These are phyloP conservation scores for Sindora glabra DNA, from an alignment of 306 rosid genomes.

Conservation along the genomic window DNA sequence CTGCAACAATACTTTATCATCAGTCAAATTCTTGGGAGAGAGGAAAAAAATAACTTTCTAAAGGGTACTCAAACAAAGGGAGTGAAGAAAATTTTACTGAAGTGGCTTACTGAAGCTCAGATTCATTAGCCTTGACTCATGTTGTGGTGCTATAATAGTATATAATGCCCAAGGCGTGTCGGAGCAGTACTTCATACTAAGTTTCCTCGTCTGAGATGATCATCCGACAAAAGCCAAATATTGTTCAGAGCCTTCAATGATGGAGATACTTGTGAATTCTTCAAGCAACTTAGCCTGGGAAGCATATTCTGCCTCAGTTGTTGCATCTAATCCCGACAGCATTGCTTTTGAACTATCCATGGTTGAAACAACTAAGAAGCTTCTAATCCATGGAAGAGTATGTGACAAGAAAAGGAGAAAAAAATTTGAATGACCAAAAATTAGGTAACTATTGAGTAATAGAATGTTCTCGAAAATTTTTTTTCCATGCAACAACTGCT, in stretches of 20 bases:
- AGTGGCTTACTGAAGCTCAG: constrained; percentile 46
- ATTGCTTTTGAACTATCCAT: constrained; percentile 34
- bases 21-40: constrained; percentile 3
- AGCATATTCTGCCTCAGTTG: constrained; percentile 53
- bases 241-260: constrained; percentile 41
- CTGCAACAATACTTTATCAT: constrained; percentile 22
- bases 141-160: constrained; percentile 36
- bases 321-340: constrained; percentile 41
- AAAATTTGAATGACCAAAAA: too few species aligned
- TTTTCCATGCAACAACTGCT: too few species aligned
- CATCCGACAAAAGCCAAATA: constrained; percentile 81
- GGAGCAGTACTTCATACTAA: constrained; percentile 78
- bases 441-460: too few species aligned
- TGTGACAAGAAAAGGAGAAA: too few species aligned
- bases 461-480: too few species aligned
- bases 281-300: constrained; percentile 54
- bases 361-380: constrained; percentile 22
- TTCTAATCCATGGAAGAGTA: constrained; percentile 14
- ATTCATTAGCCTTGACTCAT: constrained; percentile 29
- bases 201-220: constrained; percentile 61
- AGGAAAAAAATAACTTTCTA: not conserved
- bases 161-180: constrained; percentile 77
- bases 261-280: constrained; percentile 51
- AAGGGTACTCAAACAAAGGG: not conserved
- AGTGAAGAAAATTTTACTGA: constrained; percentile 3